Evolutionary conservation across 441 rosid genomes (phyloP), one percentile per base, ranked within the genome.

Genomic region (Raphanus hybrid): DNA sequence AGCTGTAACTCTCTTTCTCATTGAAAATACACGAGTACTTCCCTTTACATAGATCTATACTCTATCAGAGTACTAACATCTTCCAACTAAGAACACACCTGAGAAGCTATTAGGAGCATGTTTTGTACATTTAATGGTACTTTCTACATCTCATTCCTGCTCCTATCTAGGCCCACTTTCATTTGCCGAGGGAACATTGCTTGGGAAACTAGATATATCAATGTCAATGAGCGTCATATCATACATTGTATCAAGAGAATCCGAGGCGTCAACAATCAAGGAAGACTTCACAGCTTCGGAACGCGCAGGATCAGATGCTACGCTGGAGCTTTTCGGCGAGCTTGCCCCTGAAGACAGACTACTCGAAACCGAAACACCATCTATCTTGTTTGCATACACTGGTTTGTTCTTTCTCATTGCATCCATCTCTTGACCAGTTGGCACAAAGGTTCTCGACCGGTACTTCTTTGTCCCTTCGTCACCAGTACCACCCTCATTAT

Each of bases 371-470:
- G 89, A 94, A 71, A 93, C 81, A 59, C 94, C 97, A 70, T 91
- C 98, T 79, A 88, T 73, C 85, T 90, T 92, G 86, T 82, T 88
- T 66, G 91, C 97, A 72, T 84, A 79, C 71, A 87, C 70, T 7
- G 75, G 81, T 71, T 90, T 93, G 88, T 91, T 93, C 84, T 84
- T 93, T 86, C 99, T 88, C 70, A 88, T 90, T 60, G 90, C 90
- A 86, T 93, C 99, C 99, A 95, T 95, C 80, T 95, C 99, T 64
- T 88, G 96, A 8, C 99, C 99, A 45, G 97, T 95, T 50, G 99
- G 99, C 82, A 95, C 99, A 85, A 95, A 95, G 29, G 98, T 95
- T 55, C 98, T 89, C 0, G 98, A 90, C 7, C 97, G 84, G 73
- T 93, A 95, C 85, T 91, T 95, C 81, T 88, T 86, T 73, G 91